phyloP scores from a whole-genome alignment of 176 grass and related monocot genomes.

The Aechmea fasciata region DNA sequence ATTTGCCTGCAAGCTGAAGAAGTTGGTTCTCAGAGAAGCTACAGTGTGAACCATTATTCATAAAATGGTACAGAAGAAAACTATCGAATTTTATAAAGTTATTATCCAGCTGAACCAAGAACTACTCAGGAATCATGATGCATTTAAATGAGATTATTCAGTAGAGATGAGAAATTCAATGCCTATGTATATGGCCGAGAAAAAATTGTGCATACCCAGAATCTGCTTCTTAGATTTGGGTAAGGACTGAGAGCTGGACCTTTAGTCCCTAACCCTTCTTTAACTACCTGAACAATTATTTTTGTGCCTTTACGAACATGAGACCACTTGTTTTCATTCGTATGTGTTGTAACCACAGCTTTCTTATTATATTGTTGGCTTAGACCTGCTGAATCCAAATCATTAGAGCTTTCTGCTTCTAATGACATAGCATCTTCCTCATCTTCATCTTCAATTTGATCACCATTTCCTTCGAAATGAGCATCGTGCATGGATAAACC shows the following conservation, averaged over 20 bases:
- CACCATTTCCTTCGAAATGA: constrained; percentile 46
- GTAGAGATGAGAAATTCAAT: background rate
- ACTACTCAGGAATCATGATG: too few species aligned
- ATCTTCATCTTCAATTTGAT: constrained; percentile 48
- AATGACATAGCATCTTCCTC: constrained; percentile 40
- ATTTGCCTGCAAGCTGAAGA: too few species aligned
- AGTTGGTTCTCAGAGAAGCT: too few species aligned
- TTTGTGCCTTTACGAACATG: constrained; percentile 80
- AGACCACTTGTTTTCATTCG: constrained; percentile 55
- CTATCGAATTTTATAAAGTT: too few species aligned
- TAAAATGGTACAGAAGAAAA: too few species aligned
- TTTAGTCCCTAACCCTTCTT: constrained; percentile 83
- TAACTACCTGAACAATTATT: constrained; percentile 92
- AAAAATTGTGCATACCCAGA: constrained; percentile 65
- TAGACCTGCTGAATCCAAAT: background rate
- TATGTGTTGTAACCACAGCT: constrained; percentile 7
- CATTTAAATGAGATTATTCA: background rate
- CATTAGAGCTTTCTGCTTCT: constrained; percentile 22
- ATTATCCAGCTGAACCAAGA: too few species aligned
- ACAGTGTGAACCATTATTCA: too few species aligned
- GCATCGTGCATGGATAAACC: constrained; percentile 29
- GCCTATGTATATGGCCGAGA: background rate
- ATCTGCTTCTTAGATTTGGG: constrained; percentile 83
- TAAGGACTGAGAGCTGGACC: constrained; percentile 80
- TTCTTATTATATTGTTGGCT: background rate